Conservation (phyloP, 1,284 basidiomycete genomes). For the Earliella scabrosa region DNA sequence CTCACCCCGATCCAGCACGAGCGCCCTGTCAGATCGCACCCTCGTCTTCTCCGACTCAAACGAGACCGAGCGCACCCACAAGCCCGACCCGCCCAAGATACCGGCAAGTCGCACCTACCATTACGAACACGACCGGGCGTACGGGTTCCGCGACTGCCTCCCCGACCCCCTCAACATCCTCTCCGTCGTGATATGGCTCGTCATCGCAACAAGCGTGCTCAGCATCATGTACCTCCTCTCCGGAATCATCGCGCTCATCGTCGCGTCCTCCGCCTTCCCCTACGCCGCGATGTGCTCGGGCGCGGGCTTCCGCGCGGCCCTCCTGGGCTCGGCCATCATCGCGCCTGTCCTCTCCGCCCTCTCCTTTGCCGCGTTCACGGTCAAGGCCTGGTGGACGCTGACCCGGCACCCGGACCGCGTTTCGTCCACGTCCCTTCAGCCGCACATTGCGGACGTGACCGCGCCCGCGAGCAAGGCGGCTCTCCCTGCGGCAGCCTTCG, state of each 20-base stretch:
- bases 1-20: background rate
- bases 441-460: background rate
- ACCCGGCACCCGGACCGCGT: background rate
- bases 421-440: too few species aligned
- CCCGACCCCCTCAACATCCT: background rate
- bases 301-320: background rate
- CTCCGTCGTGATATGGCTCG: background rate
- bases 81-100: background rate
- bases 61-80: background rate
- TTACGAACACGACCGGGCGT: background rate
- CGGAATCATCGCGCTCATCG: background rate
- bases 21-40: background rate
- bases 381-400: background rate
- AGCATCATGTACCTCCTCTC: background rate
- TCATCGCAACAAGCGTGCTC: background rate
- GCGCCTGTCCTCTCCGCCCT: background rate
- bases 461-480: background rate
- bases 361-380: background rate
- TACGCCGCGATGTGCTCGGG: background rate
- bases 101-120: background rate
- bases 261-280: background rate
- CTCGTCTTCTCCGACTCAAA: background rate
- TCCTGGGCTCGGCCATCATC: background rate
- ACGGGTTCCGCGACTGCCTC: background rate
- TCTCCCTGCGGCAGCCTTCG: background rate